These are phyloP conservation scores for Gossypium aridum DNA, from an alignment of 441 rosid genomes.

Conservation along the genomic window DNA sequence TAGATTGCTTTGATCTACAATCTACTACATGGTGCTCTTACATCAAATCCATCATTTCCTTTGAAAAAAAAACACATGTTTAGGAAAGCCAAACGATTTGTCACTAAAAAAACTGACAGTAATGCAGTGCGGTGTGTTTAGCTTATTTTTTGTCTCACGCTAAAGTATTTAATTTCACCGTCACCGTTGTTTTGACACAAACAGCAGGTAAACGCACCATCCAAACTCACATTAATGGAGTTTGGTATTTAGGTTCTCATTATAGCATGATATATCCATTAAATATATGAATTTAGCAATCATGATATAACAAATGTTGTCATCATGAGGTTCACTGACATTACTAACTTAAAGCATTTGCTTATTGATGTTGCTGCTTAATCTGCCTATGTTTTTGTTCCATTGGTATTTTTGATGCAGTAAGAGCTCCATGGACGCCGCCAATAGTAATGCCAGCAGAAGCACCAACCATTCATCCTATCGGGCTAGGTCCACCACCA, in stretches of 20 bases:
- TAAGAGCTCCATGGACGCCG: slow-evolving; percentile 11
- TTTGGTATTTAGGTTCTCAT: neutral
- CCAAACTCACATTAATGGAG: neutral
- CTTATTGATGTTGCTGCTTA: neutral
- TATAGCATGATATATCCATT: neutral
- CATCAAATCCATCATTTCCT: neutral
- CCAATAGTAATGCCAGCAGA: neutral
- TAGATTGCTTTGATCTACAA: neutral
- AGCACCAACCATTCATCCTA: neutral
- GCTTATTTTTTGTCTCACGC: too few relatives aligned
- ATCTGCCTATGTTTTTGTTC: neutral
- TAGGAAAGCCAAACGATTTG: neutral
- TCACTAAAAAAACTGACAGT: neutral
- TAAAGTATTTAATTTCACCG: too few relatives aligned
- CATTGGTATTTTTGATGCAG: slow-evolving; percentile 11
- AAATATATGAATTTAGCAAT: neutral
- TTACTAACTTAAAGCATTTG: neutral
- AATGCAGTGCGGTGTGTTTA: neutral
- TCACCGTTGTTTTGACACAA: too few relatives aligned
- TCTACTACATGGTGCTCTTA: neutral
- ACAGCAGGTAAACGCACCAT: too few relatives aligned
- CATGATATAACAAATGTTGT: neutral
- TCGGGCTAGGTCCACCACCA: slow-evolving; percentile 10
- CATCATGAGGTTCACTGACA: neutral
- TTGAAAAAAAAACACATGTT: neutral